Conservation (phyloP, 345 rosid species). For the Gossypium stocksii region DNA sequence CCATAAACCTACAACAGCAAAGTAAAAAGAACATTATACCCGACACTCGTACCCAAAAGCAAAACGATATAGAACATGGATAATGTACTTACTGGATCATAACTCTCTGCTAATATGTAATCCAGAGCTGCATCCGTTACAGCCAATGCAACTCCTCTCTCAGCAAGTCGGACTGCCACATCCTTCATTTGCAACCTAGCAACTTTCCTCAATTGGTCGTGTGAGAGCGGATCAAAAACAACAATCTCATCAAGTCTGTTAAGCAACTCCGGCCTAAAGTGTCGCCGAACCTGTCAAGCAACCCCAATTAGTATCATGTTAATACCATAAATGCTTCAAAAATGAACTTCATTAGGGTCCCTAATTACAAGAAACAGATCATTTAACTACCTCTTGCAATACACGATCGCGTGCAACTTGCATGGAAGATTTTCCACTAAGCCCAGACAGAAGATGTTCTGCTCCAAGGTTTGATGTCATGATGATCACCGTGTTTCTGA, state of each 20-base stretch:
- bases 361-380: not conserved
- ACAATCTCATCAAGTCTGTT: slow-evolving; percentile 84
- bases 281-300: slow-evolving; percentile 51
- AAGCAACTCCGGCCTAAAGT: slow-evolving; percentile 81
- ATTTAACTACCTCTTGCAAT: slow-evolving; percentile 58
- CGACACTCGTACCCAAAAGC: too few relatives aligned
- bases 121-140: slow-evolving; percentile 84
- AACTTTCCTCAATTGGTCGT: slow-evolving; percentile 80
- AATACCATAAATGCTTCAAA: not conserved
- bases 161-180: slow-evolving; percentile 72
- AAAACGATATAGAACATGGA: not conserved
- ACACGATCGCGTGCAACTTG: slow-evolving; percentile 78
- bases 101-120: slow-evolving; percentile 60
- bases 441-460: slow-evolving; percentile 73
- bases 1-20: slow-evolving; percentile 48
- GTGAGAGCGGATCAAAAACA: slow-evolving; percentile 85
- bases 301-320: not conserved
- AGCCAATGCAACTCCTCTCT: slow-evolving; percentile 75
- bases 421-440: slow-evolving; percentile 67
- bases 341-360: too few relatives aligned
- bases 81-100: slow-evolving; percentile 65
- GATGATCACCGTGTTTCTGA: slow-evolving; percentile 75
- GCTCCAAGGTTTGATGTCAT: slow-evolving; percentile 97
- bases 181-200: slow-evolving; percentile 83
- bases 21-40: too few relatives aligned